Conservation (phyloP, 2,329 filamentous ascomycete genomes). For the Microdochium trichocladiopsis region DNA sequence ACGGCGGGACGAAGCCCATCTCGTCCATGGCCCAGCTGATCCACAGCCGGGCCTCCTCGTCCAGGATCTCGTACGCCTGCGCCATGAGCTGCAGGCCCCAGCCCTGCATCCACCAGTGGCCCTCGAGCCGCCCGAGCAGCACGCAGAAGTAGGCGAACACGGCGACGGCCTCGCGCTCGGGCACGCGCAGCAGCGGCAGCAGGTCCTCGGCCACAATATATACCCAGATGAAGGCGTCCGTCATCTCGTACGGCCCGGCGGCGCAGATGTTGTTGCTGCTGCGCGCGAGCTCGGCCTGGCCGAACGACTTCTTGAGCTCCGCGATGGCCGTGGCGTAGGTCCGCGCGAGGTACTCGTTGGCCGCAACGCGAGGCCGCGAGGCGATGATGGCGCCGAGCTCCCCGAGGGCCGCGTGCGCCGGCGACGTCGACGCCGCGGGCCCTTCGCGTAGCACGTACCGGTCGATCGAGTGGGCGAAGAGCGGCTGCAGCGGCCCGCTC, state of each 20-base stretch:
- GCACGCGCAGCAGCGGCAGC: slow-evolving; percentile 3
- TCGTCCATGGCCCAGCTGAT: slow-evolving; percentile 11
- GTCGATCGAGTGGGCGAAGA: background rate
- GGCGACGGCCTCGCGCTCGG: slow-evolving; percentile 19
- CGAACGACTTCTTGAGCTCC: slow-evolving; percentile 2
- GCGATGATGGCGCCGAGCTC: background rate
- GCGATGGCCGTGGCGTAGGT: background rate
- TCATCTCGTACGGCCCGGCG: slow-evolving; percentile 2
- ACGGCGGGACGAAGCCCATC: slow-evolving; percentile 23
- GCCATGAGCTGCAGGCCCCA: slow-evolving; percentile 9
- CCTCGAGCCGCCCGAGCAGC: slow-evolving; percentile 5
- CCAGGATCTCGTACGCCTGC: slow-evolving; percentile 6
- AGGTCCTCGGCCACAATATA: slow-evolving; percentile 16
- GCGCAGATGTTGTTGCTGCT: background rate
- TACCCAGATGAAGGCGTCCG: slow-evolving; percentile 25
- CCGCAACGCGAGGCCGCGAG: background rate
- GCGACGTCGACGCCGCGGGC: background rate
- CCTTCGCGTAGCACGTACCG: background rate
- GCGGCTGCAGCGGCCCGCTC: background rate
- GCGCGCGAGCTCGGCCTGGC: background rate
- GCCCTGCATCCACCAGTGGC: slow-evolving; percentile 10
- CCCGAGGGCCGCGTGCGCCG: background rate
- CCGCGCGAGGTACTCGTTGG: background rate
- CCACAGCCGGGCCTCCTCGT: slow-evolving; percentile 9
- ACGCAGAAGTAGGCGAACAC: slow-evolving; percentile 17